phyloP scores from a whole-genome alignment of 768 basidiomycete genomes.

The Tricholoma bakamatsutake region DNA sequence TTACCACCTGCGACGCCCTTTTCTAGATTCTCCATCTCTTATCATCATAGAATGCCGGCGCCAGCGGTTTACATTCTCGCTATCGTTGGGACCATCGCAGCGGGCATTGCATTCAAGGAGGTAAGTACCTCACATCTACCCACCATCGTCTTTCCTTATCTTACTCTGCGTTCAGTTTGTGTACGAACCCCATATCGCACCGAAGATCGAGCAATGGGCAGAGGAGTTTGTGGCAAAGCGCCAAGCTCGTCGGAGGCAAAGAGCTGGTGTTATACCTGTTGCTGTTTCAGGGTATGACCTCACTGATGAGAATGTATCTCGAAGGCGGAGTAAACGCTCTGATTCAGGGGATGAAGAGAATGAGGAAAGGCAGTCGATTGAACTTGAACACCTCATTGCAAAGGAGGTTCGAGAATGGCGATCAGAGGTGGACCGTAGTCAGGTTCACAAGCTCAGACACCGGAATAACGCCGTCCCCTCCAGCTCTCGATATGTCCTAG shows the following conservation, averaged over 20 bases:
- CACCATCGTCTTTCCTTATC: neutral
- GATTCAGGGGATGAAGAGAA: conserved; percentile 15
- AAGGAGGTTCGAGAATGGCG: conserved; percentile 52
- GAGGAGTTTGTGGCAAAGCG: conserved; percentile 32
- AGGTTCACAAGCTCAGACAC: conserved; percentile 23
- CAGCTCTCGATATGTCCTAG: conserved; percentile 27
- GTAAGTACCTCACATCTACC: conserved; percentile 1
- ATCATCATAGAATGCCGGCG: conserved; percentile 12
- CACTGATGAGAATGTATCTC: conserved; percentile 20
- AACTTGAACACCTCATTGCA: conserved; percentile 48
- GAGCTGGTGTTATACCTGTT: conserved; percentile 14
- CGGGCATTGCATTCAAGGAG: conserved; percentile 14
- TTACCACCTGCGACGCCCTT: too few relatives aligned
- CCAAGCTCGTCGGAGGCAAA: conserved; percentile 25
- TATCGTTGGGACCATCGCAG: conserved; percentile 12
- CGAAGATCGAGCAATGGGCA: conserved; percentile 45
- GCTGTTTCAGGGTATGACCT: conserved; percentile 18
- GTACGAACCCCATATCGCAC: conserved; percentile 66
- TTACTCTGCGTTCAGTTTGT: conserved; percentile 40
- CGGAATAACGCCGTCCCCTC: conserved; percentile 19
- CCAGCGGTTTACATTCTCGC: conserved; percentile 14
- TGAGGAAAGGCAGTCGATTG: conserved; percentile 25
- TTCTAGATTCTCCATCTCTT: too few relatives aligned
- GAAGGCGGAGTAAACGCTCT: conserved; percentile 20
- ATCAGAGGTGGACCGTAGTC: conserved; percentile 30